These are phyloP conservation scores for Starmera dryadoides DNA, from an alignment of 805 yeast species.

Conservation along the genomic window DNA sequence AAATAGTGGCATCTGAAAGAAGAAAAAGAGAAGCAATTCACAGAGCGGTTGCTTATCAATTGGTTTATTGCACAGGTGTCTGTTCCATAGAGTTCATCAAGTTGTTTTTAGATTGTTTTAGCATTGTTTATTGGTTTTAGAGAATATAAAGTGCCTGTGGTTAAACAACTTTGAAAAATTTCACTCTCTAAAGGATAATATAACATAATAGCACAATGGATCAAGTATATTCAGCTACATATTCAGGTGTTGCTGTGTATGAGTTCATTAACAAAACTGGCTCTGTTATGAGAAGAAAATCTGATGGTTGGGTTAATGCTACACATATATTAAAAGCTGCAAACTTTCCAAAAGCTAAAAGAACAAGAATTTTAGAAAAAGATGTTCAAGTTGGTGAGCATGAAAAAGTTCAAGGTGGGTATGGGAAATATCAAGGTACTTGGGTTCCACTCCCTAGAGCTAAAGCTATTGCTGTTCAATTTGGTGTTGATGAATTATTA, in stretches of 20 bases:
- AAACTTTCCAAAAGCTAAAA: conserved; percentile 66
- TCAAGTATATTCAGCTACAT: conserved; percentile 66
- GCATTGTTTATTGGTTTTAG: background rate
- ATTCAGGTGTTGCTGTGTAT: conserved; percentile 80
- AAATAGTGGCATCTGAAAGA: no score
- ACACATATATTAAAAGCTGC: conserved; percentile 77
- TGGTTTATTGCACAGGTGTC: no score
- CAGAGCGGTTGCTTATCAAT: no score
- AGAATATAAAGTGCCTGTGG: background rate
- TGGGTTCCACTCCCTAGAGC: conserved; percentile 82
- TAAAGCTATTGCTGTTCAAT: conserved; percentile 53
- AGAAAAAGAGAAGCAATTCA: no score
- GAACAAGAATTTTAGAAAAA: conserved; percentile 67
- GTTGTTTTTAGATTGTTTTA: no score
- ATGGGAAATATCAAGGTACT: conserved; percentile 80
- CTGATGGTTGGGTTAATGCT: conserved; percentile 77
- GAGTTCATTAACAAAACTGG: conserved; percentile 61
- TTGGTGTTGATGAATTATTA: conserved; percentile 55
- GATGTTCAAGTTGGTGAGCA: conserved; percentile 65
- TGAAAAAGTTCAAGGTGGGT: conserved; percentile 80
- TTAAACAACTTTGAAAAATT: background rate
- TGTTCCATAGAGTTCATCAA: no score
- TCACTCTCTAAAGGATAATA: no score
- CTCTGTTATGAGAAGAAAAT: conserved; percentile 71
- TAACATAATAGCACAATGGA: conserved; percentile 6